phyloP scores from a whole-genome alignment of 2,329 filamentous ascomycete species.

The Ophiocordyceps camponoti-leonardi region DNA sequence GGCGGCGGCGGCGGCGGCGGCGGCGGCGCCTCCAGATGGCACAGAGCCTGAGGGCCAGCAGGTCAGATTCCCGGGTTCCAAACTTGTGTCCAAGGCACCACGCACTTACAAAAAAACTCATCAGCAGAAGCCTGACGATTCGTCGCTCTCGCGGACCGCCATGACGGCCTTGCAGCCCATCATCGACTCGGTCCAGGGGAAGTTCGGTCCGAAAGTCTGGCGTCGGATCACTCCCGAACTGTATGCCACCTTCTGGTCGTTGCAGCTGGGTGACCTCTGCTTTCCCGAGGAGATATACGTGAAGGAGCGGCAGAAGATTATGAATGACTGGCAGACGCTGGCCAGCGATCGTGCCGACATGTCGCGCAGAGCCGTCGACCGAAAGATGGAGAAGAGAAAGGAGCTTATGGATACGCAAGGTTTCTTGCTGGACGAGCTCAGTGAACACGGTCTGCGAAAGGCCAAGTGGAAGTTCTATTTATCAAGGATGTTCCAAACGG shows the following conservation, averaged over 20 bases:
- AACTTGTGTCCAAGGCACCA: not conserved
- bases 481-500: constrained; percentile 51
- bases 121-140: constrained; percentile 17
- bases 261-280: constrained; percentile 66
- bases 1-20: constrained; percentile 10
- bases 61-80: constrained; percentile 7
- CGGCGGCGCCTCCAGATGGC: constrained; percentile 10
- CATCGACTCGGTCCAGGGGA: constrained; percentile 47
- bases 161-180: constrained; percentile 44
- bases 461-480: constrained; percentile 52
- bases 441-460: constrained; percentile 49
- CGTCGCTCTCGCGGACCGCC: constrained; percentile 13
- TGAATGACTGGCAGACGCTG: constrained; percentile 48
- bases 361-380: constrained; percentile 47
- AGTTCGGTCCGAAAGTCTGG: constrained; percentile 47
- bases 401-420: constrained; percentile 51
- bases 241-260: constrained; percentile 83
- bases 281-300: constrained; percentile 65
- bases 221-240: constrained; percentile 60
- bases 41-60: constrained; percentile 16
- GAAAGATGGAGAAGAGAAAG: constrained; percentile 47
- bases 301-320: constrained; percentile 52
- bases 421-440: constrained; percentile 55
- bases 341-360: constrained; percentile 58
- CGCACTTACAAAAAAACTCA: constrained; percentile 8